A percentile compares a stretch with the other conserved stretches of the same genome.
Conservation (phyloP, 192 early-diverging fungal genomes). For the Coemansia guatemalensis region DNA sequence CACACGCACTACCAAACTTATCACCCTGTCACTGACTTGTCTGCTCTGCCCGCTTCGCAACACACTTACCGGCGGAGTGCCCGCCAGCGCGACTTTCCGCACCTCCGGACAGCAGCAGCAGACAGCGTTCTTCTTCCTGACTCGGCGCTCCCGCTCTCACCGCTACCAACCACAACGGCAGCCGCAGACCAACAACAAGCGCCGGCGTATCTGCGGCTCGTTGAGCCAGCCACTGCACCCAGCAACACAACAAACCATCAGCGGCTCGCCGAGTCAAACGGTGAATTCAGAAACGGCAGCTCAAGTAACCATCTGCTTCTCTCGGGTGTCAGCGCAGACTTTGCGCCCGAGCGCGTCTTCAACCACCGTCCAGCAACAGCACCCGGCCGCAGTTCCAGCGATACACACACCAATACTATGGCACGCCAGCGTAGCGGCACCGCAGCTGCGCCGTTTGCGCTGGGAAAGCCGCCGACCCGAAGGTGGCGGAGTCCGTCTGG, state of each 20-base stretch:
- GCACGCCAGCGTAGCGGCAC: too few species aligned
- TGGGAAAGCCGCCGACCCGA: background rate
- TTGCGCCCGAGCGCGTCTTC: conserved; percentile 28
- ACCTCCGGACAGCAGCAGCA: background rate
- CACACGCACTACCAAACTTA: too few species aligned
- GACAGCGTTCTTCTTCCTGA: conserved; percentile 12
- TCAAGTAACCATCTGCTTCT: conserved; percentile 41
- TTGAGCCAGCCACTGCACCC: conserved; percentile 7
- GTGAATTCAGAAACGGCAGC: background rate
- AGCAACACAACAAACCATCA: background rate
- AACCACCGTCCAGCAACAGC: conserved; percentile 1
- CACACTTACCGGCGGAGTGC: too few species aligned
- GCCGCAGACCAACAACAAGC: background rate
- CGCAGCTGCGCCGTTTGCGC: conserved; percentile 1
- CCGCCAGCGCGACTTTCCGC: too few species aligned
- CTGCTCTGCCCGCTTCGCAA: too few species aligned
- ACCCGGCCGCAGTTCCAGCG: background rate
- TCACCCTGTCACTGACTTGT: too few species aligned
- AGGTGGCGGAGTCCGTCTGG: conserved; percentile 11
- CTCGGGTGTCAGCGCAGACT: conserved; percentile 31
- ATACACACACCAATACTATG: too few species aligned
- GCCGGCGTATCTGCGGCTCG: conserved; percentile 36
- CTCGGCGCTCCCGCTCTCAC: conserved; percentile 8
- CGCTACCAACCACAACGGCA: conserved; percentile 1
- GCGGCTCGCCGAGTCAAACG: background rate